These are phyloP conservation scores for Colletotrichum sp. DNA, from an alignment of 2,329 filamentous ascomycete species.

Conservation along the genomic window DNA sequence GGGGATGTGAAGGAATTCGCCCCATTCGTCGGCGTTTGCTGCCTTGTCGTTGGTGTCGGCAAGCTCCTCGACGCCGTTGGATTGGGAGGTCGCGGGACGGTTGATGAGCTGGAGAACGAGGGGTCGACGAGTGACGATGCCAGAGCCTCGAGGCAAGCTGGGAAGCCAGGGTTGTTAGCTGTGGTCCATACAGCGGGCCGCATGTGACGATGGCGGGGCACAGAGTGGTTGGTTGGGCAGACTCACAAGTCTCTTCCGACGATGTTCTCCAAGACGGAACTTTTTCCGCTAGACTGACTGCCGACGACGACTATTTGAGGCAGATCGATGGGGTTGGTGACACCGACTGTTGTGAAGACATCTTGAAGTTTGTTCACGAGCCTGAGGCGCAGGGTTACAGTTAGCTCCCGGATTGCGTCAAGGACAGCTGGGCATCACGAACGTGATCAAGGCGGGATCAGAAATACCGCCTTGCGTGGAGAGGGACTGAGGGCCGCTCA, in stretches of 20 bases:
- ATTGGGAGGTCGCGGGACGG: conserved; percentile 65
- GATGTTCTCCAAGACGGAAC: conserved; percentile 98
- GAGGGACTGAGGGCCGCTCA: conserved; percentile 14
- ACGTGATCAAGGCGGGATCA: conserved; percentile 71
- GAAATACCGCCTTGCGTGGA: conserved; percentile 59
- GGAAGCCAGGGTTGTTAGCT: conserved; percentile 28
- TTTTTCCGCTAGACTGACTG: conserved; percentile 99
- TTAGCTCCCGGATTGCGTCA: conserved; percentile 20
- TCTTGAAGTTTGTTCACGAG: conserved; percentile 99
- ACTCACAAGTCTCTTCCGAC: conserved; percentile 98
- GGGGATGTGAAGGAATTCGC: conserved; percentile 97
- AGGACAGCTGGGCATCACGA: conserved; percentile 27
- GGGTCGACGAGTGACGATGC: conserved; percentile 94
- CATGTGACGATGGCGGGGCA: conserved; percentile 19
- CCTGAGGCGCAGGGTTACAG: conserved; percentile 37
- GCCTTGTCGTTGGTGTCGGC: conserved; percentile 77
- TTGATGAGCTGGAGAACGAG: conserved; percentile 99
- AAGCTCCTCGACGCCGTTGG: conserved; percentile 76
- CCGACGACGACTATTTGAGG: conserved; percentile 98
- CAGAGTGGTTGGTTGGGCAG: conserved; percentile 1
- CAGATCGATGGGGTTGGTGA: conserved; percentile 98
- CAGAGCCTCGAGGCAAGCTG: conserved; percentile 94
- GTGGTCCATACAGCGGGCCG: background rate
- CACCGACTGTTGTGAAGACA: conserved; percentile 97
- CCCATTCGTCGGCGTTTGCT: conserved; percentile 95